Percentiles rank a stretch among this genome's conserved stretches.
phyloP scores from a whole-genome alignment of 805 yeast species.

The Candida qinlingensis region DNA sequence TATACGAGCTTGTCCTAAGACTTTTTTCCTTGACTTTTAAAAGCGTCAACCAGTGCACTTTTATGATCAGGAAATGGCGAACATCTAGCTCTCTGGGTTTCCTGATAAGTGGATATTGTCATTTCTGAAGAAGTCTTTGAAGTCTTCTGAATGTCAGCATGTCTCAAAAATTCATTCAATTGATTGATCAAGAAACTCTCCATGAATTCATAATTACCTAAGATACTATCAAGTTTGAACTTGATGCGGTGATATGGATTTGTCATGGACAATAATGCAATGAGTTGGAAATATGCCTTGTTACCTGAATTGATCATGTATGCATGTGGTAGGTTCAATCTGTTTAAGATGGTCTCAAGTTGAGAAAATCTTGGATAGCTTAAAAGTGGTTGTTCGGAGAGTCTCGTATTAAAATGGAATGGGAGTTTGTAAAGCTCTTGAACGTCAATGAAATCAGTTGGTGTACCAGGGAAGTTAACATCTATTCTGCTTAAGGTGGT shows the following conservation, averaged over 20 bases:
- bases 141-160: neutral
- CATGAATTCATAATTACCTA: conserved; percentile 12
- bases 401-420: neutral
- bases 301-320: conserved; percentile 16
- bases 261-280: conserved; percentile 12
- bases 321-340: conserved; percentile 14
- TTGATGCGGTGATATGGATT: conserved; percentile 16
- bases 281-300: conserved; percentile 13
- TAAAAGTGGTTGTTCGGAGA: conserved; percentile 1
- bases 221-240: conserved; percentile 12
- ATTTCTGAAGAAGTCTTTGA: neutral
- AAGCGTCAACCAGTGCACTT: neutral
- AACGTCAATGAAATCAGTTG: conserved; percentile 5
- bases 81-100: neutral
- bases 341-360: conserved; percentile 12
- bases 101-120: neutral
- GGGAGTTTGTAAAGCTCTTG: conserved; percentile 15
- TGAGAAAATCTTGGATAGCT: conserved; percentile 3
- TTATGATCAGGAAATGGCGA: neutral
- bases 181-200: conserved; percentile 8
- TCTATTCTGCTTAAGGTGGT: too few species aligned
- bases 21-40: neutral
- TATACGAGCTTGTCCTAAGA: too few species aligned
- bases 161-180: conserved; percentile 4
- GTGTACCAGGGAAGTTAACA: neutral